Conservation (phyloP, 2,329 filamentous ascomycete species). For the Colletotrichum abscissum region DNA sequence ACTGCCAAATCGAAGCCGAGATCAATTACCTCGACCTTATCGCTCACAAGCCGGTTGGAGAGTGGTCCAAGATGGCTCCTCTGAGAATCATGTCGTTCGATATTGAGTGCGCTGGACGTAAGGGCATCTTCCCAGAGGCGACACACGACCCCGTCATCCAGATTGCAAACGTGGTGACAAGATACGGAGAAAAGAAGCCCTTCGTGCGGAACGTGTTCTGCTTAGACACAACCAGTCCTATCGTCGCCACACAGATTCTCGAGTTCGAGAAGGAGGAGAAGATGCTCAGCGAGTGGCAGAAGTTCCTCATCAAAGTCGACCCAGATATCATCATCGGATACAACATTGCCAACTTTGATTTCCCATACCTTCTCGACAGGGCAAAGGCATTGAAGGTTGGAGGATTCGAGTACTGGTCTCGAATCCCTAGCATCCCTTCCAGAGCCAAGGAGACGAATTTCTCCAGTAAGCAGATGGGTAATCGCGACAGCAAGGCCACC, state of each 20-base stretch:
- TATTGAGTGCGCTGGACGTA: slow-evolving; percentile 97
- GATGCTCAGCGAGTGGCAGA: slow-evolving; percentile 92
- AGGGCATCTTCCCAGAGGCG: slow-evolving; percentile 96
- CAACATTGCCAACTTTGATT: slow-evolving; percentile 99
- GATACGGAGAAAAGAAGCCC: slow-evolving; percentile 94
- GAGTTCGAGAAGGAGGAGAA: slow-evolving; percentile 84
- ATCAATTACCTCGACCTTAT: slow-evolving; percentile 86
- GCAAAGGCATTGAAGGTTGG: slow-evolving; percentile 84
- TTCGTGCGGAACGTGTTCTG: slow-evolving; percentile 98
- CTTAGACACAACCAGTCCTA: slow-evolving; percentile 89
- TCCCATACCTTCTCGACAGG: slow-evolving; percentile 91
- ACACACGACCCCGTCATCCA: slow-evolving; percentile 95
- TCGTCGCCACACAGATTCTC: slow-evolving; percentile 93
- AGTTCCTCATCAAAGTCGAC: slow-evolving; percentile 90
- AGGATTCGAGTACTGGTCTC: slow-evolving; percentile 88
- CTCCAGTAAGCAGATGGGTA: slow-evolving; percentile 98
- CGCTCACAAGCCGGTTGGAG: slow-evolving; percentile 87
- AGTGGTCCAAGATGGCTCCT: slow-evolving; percentile 98
- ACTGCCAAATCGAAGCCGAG: slow-evolving; percentile 94
- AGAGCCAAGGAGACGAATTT: slow-evolving; percentile 84
- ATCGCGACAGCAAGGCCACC: slow-evolving; percentile 91
- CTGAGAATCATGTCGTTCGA: slow-evolving; percentile 94
- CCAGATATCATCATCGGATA: slow-evolving; percentile 99
- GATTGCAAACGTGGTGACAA: slow-evolving; percentile 95
- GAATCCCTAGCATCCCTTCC: slow-evolving; percentile 78